Conservation (phyloP, 2,329 filamentous ascomycete genomes). For the Pseudonectria foliicola region DNA sequence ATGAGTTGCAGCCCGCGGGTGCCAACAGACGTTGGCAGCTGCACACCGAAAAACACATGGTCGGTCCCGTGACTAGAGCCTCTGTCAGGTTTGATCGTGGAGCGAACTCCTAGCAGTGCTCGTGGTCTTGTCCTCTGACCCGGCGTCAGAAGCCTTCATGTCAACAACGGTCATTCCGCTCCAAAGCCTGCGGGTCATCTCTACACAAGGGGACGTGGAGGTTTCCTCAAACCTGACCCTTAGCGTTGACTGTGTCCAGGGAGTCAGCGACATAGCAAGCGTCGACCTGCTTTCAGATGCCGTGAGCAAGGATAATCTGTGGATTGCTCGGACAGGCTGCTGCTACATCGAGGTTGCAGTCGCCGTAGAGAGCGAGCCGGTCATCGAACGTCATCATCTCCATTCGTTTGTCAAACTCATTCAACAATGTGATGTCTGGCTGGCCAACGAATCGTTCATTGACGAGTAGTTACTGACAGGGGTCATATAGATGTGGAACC, state of each 20-base stretch:
- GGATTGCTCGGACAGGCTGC: conserved; percentile 25
- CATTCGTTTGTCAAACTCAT: conserved; percentile 14
- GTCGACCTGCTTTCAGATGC: conserved; percentile 17
- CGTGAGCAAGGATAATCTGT: conserved; percentile 20
- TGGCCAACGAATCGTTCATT: too few relatives aligned
- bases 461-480: neutral
- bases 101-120: too few relatives aligned
- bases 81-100: too few relatives aligned
- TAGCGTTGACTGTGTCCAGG: conserved; percentile 17
- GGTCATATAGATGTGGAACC: conserved; percentile 24
- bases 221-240: conserved; percentile 21
- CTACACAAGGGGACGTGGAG: conserved; percentile 16
- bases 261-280: conserved; percentile 6
- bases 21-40: too few relatives aligned
- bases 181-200: conserved; percentile 17
- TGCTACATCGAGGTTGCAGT: conserved; percentile 25
- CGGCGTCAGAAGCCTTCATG: too few relatives aligned
- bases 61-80: too few relatives aligned
- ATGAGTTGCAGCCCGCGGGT: too few relatives aligned
- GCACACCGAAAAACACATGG: too few relatives aligned
- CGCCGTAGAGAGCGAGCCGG: conserved; percentile 10
- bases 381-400: conserved; percentile 8
- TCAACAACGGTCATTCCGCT: conserved; percentile 13
- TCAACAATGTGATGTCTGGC: conserved; percentile 21
- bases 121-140: too few relatives aligned